phyloP scores from a whole-genome alignment of 495 filamentous ascomycete genomes.

The Neurospora sp. region DNA sequence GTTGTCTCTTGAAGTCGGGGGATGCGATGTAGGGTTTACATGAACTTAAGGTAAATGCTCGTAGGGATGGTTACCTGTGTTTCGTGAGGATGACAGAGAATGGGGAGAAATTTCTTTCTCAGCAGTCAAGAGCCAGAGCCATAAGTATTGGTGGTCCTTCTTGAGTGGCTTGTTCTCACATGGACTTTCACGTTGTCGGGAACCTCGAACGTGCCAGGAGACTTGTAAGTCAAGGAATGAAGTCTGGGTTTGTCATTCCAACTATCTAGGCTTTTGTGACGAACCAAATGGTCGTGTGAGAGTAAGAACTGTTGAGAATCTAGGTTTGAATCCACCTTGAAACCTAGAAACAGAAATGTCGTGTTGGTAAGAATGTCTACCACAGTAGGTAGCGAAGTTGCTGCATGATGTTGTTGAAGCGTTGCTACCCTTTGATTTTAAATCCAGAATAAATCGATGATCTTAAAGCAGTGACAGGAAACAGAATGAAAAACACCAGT shows the following conservation, averaged over 20 bases:
- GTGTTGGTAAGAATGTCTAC: neutral
- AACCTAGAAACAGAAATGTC: neutral
- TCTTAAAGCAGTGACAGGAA: neutral
- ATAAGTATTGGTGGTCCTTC: neutral
- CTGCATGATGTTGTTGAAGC: neutral
- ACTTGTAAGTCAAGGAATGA: neutral
- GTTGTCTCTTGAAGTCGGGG: neutral
- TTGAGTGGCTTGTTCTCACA: neutral
- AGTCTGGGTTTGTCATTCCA: neutral
- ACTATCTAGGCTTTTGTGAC: neutral
- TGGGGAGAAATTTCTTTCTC: neutral
- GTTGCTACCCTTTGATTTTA: neutral
- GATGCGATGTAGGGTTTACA: neutral
- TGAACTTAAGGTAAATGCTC: neutral
- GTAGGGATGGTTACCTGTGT: neutral
- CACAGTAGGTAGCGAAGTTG: neutral
- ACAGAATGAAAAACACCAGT: neutral
- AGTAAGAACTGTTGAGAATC: neutral
- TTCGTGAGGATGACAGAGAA: neutral
- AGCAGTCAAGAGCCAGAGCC: neutral
- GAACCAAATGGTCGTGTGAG: neutral
- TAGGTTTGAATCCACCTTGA: no score
- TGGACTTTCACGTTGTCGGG: neutral
- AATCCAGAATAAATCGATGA: neutral
- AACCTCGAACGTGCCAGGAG: neutral